Conservation (phyloP, 1,284 basidiomycete species). For the Apiotrichum sp. region DNA sequence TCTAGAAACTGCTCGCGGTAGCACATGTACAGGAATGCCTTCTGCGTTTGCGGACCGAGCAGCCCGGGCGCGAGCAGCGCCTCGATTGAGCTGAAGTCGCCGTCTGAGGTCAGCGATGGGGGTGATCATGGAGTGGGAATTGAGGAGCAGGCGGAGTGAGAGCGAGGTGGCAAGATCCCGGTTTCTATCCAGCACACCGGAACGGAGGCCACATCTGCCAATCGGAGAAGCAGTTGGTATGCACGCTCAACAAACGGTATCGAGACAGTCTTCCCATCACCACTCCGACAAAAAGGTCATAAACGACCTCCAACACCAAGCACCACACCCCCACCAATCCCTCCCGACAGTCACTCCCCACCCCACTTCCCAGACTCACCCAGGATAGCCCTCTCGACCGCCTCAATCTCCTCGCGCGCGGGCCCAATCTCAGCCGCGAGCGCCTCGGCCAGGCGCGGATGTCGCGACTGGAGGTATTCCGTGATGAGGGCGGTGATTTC, state of each 20-base stretch:
- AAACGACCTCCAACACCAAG: too few species aligned
- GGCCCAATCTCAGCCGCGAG: conserved; percentile 46
- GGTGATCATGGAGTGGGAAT: too few species aligned
- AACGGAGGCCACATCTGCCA: too few species aligned
- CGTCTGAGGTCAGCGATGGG: too few species aligned
- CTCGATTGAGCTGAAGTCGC: conserved; percentile 49
- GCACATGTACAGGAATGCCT: conserved; percentile 48
- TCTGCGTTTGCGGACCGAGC: conserved; percentile 46
- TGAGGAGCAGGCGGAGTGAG: too few species aligned
- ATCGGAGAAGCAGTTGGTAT: too few species aligned
- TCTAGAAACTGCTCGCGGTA: conserved; percentile 48
- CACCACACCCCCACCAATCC: too few species aligned
- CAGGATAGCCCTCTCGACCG: conserved; percentile 46
- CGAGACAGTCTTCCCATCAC: too few species aligned
- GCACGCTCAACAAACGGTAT: too few species aligned
- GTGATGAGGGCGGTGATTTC: conserved; percentile 45
- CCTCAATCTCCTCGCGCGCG: conserved; percentile 42
- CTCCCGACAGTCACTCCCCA: background rate
- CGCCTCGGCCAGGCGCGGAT: conserved; percentile 41
- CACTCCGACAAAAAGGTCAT: too few species aligned
- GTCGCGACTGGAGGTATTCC: conserved; percentile 48
- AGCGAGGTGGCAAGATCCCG: too few species aligned
- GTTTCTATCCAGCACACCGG: too few species aligned
- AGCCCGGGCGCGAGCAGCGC: conserved; percentile 45
- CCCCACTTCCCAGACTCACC: conserved; percentile 19